Base-by-base conservation (phyloP, 768 basidiomycete species). In the Tylopilus rubrobrunneus region DNA sequence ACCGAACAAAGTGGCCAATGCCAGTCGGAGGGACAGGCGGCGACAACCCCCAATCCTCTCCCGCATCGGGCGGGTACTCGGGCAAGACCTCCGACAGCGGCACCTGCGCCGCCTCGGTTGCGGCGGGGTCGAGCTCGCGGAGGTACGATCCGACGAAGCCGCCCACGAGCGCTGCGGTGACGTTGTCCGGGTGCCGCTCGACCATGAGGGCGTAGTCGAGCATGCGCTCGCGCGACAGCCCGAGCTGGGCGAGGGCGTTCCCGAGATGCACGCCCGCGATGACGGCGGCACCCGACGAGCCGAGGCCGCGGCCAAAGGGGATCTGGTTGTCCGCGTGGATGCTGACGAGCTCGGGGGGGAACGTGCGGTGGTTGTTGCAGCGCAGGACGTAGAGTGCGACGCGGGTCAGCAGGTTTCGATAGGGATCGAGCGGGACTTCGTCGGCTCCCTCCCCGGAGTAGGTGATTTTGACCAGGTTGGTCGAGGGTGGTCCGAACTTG, bases 131-230 rank as follows among this genome's bases (percentile, higher is more conserved):
- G 45, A 98, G 80, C 70, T 97, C 96, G 56, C 88, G 82, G 49
- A 98, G 80, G 76, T 98, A 99, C 3, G 89, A 91, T 19, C 97
- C 97, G 25, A 98, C 92, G 71, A 99, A 98, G 0, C 97, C 97
- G 34, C 97, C 97, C 17, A 98, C 81, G 36, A 99, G 83, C 0
- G 95, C 96, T 3, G 97, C 97, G 1, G 97, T 97, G 66, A 99
- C 95, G 69, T 99, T 99, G 72, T 99, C 97, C 15, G 97, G 97
- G 68, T 99, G 97, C 17, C 97, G 82, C 73, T 99, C 97, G 65
- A 99, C 94, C 97, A 99, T 99, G 50, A 99, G 79, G 1, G 96
- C 95, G 66, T 91, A 96, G 73, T 99, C 97, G 56, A 98, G 83
- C 62, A 96, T 75, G 25, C 97, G 84, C 41, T 78, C 79, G 28